Percentiles rank a stretch among this genome's conserved stretches.
phyloP scores from a whole-genome alignment of 768 basidiomycete genomes.

The Russula abietina region DNA sequence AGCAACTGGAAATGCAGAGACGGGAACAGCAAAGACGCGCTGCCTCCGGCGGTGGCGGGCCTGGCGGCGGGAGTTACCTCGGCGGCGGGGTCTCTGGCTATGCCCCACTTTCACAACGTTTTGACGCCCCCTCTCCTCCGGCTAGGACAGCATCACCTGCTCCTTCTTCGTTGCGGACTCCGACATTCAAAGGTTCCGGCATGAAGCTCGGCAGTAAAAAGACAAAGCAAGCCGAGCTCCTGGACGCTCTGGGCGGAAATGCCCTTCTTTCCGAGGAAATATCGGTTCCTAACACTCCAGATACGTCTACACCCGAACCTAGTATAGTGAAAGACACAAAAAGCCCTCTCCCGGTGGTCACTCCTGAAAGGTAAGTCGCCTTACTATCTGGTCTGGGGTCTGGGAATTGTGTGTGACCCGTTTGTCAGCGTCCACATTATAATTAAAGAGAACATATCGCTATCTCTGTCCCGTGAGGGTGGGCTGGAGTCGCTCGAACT shows the following conservation, averaged over 20 bases:
- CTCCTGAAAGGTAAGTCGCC: constrained; percentile 57
- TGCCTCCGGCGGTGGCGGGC: constrained; percentile 40
- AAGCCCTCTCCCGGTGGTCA: constrained; percentile 68
- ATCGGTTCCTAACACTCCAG: constrained; percentile 46
- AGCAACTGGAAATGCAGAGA: constrained; percentile 96
- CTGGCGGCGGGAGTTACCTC: constrained; percentile 50
- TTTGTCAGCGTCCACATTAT: constrained; percentile 70
- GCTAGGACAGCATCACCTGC: constrained; percentile 42
- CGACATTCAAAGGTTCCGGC: constrained; percentile 88
- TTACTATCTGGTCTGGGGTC: neutral
- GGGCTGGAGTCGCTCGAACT: constrained; percentile 87
- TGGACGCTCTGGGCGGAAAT: constrained; percentile 84
- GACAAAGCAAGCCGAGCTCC: constrained; percentile 78
- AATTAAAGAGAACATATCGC: constrained; percentile 76
- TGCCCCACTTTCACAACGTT: constrained; percentile 58
- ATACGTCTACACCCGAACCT: constrained; percentile 42
- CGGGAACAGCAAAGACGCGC: constrained; percentile 85
- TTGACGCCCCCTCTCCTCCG: constrained; percentile 54
- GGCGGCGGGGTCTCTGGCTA: constrained; percentile 69
- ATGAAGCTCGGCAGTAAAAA: constrained; percentile 97
- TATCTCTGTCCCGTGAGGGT: constrained; percentile 83
- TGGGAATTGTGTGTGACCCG: neutral
- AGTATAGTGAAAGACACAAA: constrained; percentile 44
- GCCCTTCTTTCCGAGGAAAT: constrained; percentile 51
- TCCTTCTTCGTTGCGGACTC: constrained; percentile 49